Conservation (phyloP, 768 basidiomycete species). For the Chalciporus piperatus region DNA sequence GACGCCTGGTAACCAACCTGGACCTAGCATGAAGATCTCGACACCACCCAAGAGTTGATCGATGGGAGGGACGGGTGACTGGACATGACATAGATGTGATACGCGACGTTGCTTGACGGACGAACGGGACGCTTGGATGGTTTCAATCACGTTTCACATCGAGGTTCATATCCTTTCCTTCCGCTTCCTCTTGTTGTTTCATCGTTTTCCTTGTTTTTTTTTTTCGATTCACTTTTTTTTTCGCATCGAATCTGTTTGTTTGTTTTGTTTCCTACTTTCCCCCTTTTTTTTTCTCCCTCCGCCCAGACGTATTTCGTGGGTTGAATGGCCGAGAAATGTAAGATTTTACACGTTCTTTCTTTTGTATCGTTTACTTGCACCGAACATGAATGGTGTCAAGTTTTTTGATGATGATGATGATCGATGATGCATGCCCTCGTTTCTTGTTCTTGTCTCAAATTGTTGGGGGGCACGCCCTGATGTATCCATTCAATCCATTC, state of each 20-base stretch:
- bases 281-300: not conserved
- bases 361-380: not conserved
- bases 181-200: constrained; percentile 1
- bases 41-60: constrained; percentile 20
- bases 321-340: not conserved
- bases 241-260: no score
- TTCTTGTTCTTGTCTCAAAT: not conserved
- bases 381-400: not conserved
- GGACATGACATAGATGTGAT: constrained; percentile 22
- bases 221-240: constrained; percentile 10
- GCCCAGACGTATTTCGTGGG: not conserved
- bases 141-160: constrained; percentile 5
- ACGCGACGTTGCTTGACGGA: constrained; percentile 13
- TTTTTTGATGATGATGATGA: not conserved
- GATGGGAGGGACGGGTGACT: not conserved
- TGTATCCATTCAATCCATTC: constrained; percentile 15
- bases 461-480: not conserved
- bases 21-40: constrained; percentile 19
- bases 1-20: constrained; percentile 23
- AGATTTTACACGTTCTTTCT: not conserved
- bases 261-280: not conserved
- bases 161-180: not conserved
- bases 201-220: not conserved
- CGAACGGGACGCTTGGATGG: constrained; percentile 26
- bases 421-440: not conserved